Evolutionary conservation across 805 yeast genomes (phyloP), one percentile per base, ranked within the genome.

Genomic region (Teunomyces barrocoloradensis): DNA sequence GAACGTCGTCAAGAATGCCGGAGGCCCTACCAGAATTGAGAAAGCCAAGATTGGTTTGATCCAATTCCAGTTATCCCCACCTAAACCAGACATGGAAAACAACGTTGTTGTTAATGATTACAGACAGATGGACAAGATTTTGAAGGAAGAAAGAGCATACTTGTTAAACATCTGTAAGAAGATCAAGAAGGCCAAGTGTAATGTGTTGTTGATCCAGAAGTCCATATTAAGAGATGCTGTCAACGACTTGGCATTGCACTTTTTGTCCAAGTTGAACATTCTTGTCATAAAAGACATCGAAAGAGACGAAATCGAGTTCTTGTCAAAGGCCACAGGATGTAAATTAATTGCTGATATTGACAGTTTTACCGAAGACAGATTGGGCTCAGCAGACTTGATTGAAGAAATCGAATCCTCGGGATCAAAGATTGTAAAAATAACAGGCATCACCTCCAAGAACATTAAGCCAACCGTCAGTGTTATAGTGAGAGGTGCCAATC

Each of bases 81-180:
- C 97, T 55, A 90, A 90, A 65, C 97, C 97, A 17, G 97, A 90
- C 64, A 86, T 95, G 86, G 99, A 94, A 73, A 94, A 94, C 69
- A 92, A 91, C 64, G 92, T 94, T 43, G 96, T 94, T 48, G 98
- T 94, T 46, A 94, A 88, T 64, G 99, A 94, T 69, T 94, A 94
- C 75, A 82, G 99, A 70, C 99, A 94, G 71, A 94, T 94, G 99
- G 99, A 94, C 71, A 94, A 92, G 74, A 94, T 94, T 58, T 77
- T 94, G 64, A 94, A 95, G 65, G 99, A 94, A 72, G 99, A 94
- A 77, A 85, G 99, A 66, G 94, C 96, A 25, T 94, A 94, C 65
- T 74, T 94, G 62, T 79, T 94, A 64, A 92, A 92, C 67, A 87
- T 94, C 65, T 91, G 97, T 76, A 94, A 94, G 71, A 89, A 89